Base-by-base conservation (phyloP, 2,329 filamentous ascomycete species). In the Cyclaneusma minus region DNA sequence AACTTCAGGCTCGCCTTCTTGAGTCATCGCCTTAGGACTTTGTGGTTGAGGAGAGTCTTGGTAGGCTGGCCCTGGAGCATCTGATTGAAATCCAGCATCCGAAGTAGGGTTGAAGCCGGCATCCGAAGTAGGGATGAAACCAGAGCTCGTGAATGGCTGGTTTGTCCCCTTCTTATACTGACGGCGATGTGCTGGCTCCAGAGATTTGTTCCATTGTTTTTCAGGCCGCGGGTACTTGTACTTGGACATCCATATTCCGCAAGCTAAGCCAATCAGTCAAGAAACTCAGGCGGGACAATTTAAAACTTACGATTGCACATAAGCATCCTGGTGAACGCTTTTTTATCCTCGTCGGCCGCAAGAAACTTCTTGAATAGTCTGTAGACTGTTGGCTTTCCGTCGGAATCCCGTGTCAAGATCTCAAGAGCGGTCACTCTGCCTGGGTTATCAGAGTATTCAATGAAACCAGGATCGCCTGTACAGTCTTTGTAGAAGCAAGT, bases 171-270 rank as follows among this genome's bases (percentile, higher is more conserved):
- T 41, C 25, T 41, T 41, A 8, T 37, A 13, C 26, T 28, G 57
- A 46, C 7, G 56, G 54, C 2, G 57, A 46, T 13, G 49, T 48
- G 24, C 43, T 50, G 14, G 50, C 45, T 8, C 54, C 54, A 9
- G 54, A n/a, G n/a, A n/a, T n/a, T 69, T 80, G 37, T 77, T 76
- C 87, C 87, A 98, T 37, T 76, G 73, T 33, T 87, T 72, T 28
- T 71, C 60, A 3, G 89, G 89, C 6, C 89, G 74, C 58, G 92
- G 89, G 13, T 58, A 64, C 44, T 80, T 83, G 51, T 78, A 83
- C 45, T 94, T 95, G 33, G 75, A 73, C 40, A 98, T 74, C 83
- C 84, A 98, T 21, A 98, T 72, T 11, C 89, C 89, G 48, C 89
- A 98, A 31, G 87, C 68, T 75, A 29, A 18, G 26, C 29, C 30